These are phyloP conservation scores for Stipa capillata DNA, from an alignment of 176 grass and related monocot genomes.

Conservation along the genomic window DNA sequence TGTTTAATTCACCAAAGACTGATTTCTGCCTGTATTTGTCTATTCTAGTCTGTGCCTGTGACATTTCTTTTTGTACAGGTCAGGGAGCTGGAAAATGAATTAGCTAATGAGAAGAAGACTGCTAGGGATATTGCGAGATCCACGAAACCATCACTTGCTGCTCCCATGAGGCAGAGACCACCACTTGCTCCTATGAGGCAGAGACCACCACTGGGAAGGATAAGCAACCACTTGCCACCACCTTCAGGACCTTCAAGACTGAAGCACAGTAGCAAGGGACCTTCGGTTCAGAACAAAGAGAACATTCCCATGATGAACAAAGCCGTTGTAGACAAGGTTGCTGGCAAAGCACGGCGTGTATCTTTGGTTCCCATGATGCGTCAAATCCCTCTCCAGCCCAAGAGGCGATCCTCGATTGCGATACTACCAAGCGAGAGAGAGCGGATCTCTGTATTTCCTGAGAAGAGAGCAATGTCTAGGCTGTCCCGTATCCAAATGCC, in stretches of 20 bases:
- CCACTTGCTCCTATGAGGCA: constrained; percentile 42
- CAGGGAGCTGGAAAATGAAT: constrained; percentile 74
- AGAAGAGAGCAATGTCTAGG: constrained; percentile 32
- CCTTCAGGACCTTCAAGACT: constrained; percentile 28
- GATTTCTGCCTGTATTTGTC: background rate
- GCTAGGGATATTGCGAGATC: constrained; percentile 40
- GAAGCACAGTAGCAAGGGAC: constrained; percentile 23
- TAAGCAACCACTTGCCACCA: constrained; percentile 34
- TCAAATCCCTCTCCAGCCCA: constrained; percentile 54
- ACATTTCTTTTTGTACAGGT: constrained; percentile 45
- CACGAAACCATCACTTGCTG: constrained; percentile 42
- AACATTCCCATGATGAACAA: constrained; percentile 34
- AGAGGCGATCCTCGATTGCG: constrained; percentile 69
- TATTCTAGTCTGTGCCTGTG: background rate
- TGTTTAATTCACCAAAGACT: background rate
- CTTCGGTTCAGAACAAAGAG: constrained; percentile 54
- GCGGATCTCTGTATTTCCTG: constrained; percentile 20
- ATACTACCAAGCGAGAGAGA: constrained; percentile 30
- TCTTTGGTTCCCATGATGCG: constrained; percentile 42
- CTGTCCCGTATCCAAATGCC: constrained; percentile 28
- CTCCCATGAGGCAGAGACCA: constrained; percentile 15
- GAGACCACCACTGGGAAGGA: constrained; percentile 50
- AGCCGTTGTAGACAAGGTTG: constrained; percentile 23
- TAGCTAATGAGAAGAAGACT: constrained; percentile 45
- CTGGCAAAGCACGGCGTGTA: constrained; percentile 57